Evolutionary conservation across 257 asterid species (phyloP), one percentile per base, ranked within the genome.

Genomic region (Mitragyna speciosa): DNA sequence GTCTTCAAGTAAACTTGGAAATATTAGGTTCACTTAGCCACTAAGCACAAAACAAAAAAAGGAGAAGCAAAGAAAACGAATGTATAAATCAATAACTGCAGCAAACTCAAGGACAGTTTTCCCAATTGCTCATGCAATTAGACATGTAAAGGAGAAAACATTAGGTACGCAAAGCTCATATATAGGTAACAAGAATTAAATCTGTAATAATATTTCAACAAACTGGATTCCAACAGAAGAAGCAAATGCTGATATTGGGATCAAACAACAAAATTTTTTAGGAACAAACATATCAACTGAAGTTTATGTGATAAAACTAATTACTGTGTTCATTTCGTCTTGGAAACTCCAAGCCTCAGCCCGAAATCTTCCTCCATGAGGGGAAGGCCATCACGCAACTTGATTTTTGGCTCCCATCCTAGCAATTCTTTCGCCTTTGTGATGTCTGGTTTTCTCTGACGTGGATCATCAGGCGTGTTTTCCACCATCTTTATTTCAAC

Each of bases 401-500:
- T 93, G 83, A 95, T 51, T 90, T 86, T 90, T 4, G 99, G 99
- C 85, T 95, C 97, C 99, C 99, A 95, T 3, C 95, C 97, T 2
- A 95, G 89, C 81, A 90, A 73, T 77, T 90, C 93, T 77, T 87
- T 95, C 2, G 99, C 99, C 93, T 91, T 92, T 5, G 97, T 87
- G 84, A 95, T 95, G 83, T 84, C 96, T 0, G 98, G 98, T 79
- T 95, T 95, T 79, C 98, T 88, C 75, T 93, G 99, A 7, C 98
- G 94, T 64, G 99, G 98, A 83, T 95, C 99, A n/a, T 95, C 99
- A 15, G 99, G 99, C 0, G 99, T 95, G 85, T 95, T 95, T 85
- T 95, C 98, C 86, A 95, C 99, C 0, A 84, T 90, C 28, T 89
- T 78, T 64, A 95, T 91, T 48, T 89, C 72, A 90, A 95, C 97